A percentile compares a stretch with the other conserved stretches of the same genome.
Conservation (phyloP, 1,139 yeast genomes). For the Schizosaccharomyces versatilis region DNA sequence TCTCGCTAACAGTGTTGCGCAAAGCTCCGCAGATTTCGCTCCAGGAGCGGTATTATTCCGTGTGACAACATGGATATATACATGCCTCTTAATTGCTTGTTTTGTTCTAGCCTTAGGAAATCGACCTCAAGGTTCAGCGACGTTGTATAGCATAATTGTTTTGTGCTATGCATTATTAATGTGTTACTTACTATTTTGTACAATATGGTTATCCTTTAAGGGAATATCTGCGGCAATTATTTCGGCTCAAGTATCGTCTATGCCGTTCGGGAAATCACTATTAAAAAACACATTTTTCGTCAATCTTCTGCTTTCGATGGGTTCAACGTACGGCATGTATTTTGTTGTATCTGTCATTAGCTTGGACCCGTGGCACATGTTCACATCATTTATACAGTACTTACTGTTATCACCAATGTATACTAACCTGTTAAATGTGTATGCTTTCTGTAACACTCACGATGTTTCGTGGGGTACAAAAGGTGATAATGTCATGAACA, state of each 20-base stretch:
- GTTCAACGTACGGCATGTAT: slow-evolving; percentile 66
- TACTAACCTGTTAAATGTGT: slow-evolving; percentile 56
- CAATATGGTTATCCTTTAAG: slow-evolving; percentile 22
- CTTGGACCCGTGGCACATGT: slow-evolving; percentile 61
- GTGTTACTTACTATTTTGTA: slow-evolving; percentile 83
- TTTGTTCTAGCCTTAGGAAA: slow-evolving; percentile 85
- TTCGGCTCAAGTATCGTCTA: not conserved
- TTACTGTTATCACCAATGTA: slow-evolving; percentile 52
- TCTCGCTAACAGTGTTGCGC: slow-evolving; percentile 17
- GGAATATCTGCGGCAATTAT: slow-evolving; percentile 3
- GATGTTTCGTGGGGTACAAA: slow-evolving; percentile 81
- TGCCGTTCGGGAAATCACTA: slow-evolving; percentile 32
- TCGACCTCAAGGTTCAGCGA: slow-evolving; percentile 77
- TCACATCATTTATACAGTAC: slow-evolving; percentile 52
- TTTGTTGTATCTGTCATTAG: slow-evolving; percentile 52
- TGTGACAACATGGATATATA: slow-evolving; percentile 59
- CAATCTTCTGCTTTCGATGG: slow-evolving; percentile 66
- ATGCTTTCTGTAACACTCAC: slow-evolving; percentile 67
- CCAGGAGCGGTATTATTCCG: slow-evolving; percentile 53
- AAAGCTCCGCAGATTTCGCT: slow-evolving; percentile 20
- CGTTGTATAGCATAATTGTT: slow-evolving; percentile 62
- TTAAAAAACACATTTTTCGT: slow-evolving; percentile 47
- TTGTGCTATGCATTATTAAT: slow-evolving; percentile 74
- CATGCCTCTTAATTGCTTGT: slow-evolving; percentile 72
- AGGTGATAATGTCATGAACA: slow-evolving; percentile 37